Evolutionary conservation across 768 basidiomycete species (phyloP).

Genomic region (Naganishia vaughanmartiniae): DNA sequence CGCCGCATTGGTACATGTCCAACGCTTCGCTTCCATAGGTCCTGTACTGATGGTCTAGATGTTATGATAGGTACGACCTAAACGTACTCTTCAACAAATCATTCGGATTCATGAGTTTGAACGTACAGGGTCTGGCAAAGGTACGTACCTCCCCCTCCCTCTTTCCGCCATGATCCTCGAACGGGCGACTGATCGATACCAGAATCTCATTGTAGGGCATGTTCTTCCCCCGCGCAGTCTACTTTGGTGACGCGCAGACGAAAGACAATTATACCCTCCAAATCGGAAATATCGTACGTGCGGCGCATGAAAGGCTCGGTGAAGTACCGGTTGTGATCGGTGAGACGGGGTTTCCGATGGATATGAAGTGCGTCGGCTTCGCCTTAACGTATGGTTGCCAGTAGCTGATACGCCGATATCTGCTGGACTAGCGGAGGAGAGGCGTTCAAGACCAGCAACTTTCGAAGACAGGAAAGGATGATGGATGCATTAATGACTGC

Average conservation of each 20-base stretch:
- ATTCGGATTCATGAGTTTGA: constrained; percentile 80
- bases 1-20: constrained; percentile 66
- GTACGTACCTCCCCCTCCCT: constrained; percentile 56
- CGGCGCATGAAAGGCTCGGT: constrained; percentile 67
- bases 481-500: constrained; percentile 89
- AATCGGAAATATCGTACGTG: constrained; percentile 71
- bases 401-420: neutral
- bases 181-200: neutral
- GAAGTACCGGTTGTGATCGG: constrained; percentile 85
- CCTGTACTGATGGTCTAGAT: neutral
- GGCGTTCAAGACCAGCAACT: constrained; percentile 71
- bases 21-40: no score
- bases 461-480: constrained; percentile 80
- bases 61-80: constrained; percentile 74
- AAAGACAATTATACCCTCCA: constrained; percentile 80
- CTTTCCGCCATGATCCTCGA: neutral
- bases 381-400: neutral
- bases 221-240: constrained; percentile 76
- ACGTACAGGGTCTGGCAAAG: constrained; percentile 86
- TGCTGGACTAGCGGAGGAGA: constrained; percentile 59
- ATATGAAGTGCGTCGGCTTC: constrained; percentile 74
- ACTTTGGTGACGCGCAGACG: constrained; percentile 80
- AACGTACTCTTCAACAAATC: constrained; percentile 79
- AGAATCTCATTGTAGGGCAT: constrained; percentile 83
- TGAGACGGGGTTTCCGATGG: constrained; percentile 94